phyloP scores from a whole-genome alignment of 106 monocot species.

The Platanthera zijinensis region DNA sequence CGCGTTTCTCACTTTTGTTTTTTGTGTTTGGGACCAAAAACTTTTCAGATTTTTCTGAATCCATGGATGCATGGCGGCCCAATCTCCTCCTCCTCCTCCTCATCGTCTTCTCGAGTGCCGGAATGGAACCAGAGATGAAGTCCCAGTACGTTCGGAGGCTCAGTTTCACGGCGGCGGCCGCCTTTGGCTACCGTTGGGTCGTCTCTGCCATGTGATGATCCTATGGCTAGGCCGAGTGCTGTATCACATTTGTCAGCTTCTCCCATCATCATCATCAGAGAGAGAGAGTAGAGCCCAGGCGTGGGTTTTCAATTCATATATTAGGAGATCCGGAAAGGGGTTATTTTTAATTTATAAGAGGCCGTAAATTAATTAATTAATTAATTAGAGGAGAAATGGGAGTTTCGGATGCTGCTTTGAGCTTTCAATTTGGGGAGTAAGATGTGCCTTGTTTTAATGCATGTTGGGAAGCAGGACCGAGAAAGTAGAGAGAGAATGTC shows the following conservation, averaged over 20 bases:
- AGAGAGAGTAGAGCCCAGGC: not conserved
- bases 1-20: not conserved
- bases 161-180: not conserved
- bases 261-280: not conserved
- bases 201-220: not conserved
- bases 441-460: not conserved
- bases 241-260: conserved; percentile 25
- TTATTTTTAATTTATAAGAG: not conserved
- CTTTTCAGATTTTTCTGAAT: not conserved
- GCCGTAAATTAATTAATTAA: too few species aligned
- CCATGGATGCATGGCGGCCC: not conserved
- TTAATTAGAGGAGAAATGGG: not conserved
- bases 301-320: not conserved
- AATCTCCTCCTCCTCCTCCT: conserved; percentile 5
- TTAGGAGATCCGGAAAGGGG: not conserved
- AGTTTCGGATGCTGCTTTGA: not conserved
- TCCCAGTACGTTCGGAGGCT: conserved; percentile 1
- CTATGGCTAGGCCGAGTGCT: conserved; percentile 34
- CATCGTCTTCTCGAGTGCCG: conserved; percentile 1
- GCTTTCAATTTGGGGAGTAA: not conserved
- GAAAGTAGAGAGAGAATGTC: not conserved
- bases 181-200: not conserved
- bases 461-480: not conserved
- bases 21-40: not conserved
- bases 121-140: conserved; percentile 21